Conservation (phyloP, 495 filamentous ascomycete species). For the Viridothelium virens region DNA sequence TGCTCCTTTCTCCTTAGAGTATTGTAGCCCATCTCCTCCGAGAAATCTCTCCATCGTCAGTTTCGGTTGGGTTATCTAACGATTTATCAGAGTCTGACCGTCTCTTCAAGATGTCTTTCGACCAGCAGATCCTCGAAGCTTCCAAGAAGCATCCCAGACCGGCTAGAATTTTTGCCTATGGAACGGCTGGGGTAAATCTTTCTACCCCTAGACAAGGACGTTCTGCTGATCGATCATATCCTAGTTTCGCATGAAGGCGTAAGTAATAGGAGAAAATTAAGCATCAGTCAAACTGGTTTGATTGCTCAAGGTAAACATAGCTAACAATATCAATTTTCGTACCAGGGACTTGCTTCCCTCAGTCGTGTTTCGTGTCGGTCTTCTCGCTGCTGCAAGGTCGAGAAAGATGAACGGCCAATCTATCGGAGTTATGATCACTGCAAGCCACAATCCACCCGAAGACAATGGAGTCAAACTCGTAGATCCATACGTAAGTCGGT, state of each 20-base stretch:
- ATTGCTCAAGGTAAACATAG: background rate
- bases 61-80: background rate
- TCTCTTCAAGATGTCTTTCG: background rate
- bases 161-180: slow-evolving; percentile 74
- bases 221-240: slow-evolving; percentile 23
- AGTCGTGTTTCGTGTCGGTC: slow-evolving; percentile 81
- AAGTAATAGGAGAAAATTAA: slow-evolving; percentile 29
- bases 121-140: slow-evolving; percentile 37
- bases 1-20: background rate
- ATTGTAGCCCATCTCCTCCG: background rate
- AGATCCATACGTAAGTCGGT: slow-evolving; percentile 64
- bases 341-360: slow-evolving; percentile 62
- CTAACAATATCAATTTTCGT: background rate
- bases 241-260: slow-evolving; percentile 76
- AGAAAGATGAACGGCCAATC: slow-evolving; percentile 79
- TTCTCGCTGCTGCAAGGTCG: slow-evolving; percentile 84
- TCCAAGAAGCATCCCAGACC: slow-evolving; percentile 65
- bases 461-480: slow-evolving; percentile 99
- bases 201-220: slow-evolving; percentile 8
- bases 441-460: slow-evolving; percentile 91
- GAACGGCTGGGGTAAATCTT: slow-evolving; percentile 74
- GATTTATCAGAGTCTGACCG: background rate
- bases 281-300: too few relatives aligned
- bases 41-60: background rate
- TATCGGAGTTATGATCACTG: slow-evolving; percentile 98